phyloP scores from a whole-genome alignment of 208 protist genomes.

The Endotrypanum monterogeii region DNA sequence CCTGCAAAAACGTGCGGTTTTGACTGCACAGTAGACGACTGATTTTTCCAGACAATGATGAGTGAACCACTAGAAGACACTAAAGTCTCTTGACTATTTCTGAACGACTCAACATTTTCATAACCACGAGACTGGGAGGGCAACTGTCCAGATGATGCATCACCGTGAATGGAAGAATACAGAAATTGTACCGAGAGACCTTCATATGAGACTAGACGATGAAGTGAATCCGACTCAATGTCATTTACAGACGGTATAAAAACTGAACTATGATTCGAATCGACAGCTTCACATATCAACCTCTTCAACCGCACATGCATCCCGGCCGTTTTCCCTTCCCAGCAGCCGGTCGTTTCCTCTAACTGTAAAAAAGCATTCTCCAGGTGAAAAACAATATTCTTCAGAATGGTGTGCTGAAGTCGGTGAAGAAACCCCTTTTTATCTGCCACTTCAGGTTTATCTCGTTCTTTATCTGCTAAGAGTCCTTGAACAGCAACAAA shows the following conservation, averaged over 20 bases:
- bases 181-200: conserved; percentile 11
- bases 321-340: conserved; percentile 27
- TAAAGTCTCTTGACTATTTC: background rate
- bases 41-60: conserved; percentile 1
- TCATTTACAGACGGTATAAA: conserved; percentile 28
- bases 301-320: conserved; percentile 23
- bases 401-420: conserved; percentile 63
- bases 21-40: background rate
- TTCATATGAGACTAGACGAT: conserved; percentile 37
- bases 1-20: background rate
- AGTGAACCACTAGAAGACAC: conserved; percentile 12
- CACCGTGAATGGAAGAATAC: background rate
- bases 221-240: conserved; percentile 2
- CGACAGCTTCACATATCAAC: conserved; percentile 43
- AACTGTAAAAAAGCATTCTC: conserved; percentile 50
- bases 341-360: conserved; percentile 40
- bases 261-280: conserved; percentile 28
- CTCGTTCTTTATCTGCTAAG: conserved; percentile 12
- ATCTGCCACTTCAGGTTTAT: conserved; percentile 19
- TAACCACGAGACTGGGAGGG: background rate
- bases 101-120: background rate
- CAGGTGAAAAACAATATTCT: conserved; percentile 54
- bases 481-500: conserved; percentile 5
- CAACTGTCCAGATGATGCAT: background rate
- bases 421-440: conserved; percentile 46